Evolutionary conservation across 73 alveolate species (phyloP).

Genomic region (Loxodes magnus): DNA sequence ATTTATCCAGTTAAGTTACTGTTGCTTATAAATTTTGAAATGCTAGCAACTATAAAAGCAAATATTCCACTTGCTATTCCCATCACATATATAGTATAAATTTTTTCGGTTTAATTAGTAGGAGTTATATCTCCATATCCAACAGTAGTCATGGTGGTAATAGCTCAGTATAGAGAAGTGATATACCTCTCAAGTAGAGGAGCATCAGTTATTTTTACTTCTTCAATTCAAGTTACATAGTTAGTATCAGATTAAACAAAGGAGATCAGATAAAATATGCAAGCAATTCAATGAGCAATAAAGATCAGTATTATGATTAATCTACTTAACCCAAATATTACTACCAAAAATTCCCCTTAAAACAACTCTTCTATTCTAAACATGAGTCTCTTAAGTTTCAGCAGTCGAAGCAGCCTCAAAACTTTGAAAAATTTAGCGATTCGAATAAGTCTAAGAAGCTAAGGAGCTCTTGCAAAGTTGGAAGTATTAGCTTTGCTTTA

Average conservation of each 20-base stretch:
- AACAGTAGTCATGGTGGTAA: conserved; percentile 52
- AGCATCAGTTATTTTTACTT: not conserved
- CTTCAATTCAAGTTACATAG: conserved; percentile 7
- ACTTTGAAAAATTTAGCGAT: not conserved
- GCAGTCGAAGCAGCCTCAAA: not conserved
- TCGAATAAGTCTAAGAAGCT: not conserved
- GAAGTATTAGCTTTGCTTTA: not conserved
- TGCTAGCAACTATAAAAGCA: conserved; percentile 42
- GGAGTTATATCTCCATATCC: conserved; percentile 77
- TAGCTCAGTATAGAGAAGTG: conserved; percentile 32
- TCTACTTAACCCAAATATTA: not conserved
- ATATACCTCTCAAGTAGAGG: conserved; percentile 16
- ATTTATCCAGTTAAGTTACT: conserved; percentile 17
- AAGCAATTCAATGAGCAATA: conserved; percentile 23
- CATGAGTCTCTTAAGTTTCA: not conserved
- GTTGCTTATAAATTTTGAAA: conserved; percentile 29
- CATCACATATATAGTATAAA: conserved; percentile 32
- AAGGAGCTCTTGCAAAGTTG: not conserved
- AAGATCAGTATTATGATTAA: not conserved
- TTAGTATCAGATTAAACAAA: not conserved
- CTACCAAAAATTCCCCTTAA: not conserved
- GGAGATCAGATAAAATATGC: conserved; percentile 12
- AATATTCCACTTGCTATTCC: conserved; percentile 39
- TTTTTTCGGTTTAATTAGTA: conserved; percentile 23
- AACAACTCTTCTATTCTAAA: not conserved